Evolutionary conservation across 257 asterid species (phyloP).

Genomic region (Linderniella brevidens): DNA sequence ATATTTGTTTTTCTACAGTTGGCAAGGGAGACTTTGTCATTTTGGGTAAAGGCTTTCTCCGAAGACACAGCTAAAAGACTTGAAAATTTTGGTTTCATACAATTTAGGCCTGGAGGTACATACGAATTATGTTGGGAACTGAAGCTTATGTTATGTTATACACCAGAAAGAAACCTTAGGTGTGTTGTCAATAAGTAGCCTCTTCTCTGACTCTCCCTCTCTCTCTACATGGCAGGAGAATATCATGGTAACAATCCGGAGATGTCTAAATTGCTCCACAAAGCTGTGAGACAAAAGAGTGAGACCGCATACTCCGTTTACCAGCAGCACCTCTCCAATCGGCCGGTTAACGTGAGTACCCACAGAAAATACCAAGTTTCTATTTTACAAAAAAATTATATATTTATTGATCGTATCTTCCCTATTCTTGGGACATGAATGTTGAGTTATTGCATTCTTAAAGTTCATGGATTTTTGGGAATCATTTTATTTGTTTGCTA

Average conservation of each 20-base stretch:
- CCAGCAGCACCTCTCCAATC: conserved; percentile 92
- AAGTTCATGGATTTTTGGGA: not conserved
- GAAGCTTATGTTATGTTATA: conserved; percentile 1
- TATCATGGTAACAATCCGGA: conserved; percentile 98
- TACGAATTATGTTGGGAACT: no score
- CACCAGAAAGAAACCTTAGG: conserved; percentile 3
- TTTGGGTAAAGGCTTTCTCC: conserved; percentile 97
- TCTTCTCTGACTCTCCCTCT: conserved; percentile 14
- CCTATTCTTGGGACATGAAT: not conserved
- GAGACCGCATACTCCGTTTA: conserved; percentile 78
- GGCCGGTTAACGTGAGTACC: conserved; percentile 87
- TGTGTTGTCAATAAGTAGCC: not conserved
- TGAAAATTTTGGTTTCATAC: conserved; percentile 94
- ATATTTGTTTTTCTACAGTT: conserved; percentile 35
- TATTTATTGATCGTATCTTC: not conserved
- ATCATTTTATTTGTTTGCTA: conserved; percentile 7
- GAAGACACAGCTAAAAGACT: conserved; percentile 98
- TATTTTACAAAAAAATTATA: not conserved
- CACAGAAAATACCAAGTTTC: not conserved
- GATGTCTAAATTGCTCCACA: conserved; percentile 98
- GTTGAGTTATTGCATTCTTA: no score
- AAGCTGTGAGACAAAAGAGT: conserved; percentile 91
- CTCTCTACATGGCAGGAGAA: conserved; percentile 42
- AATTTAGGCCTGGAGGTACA: conserved; percentile 95
- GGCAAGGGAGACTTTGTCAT: conserved; percentile 85